A percentile compares a stretch with the other conserved stretches of the same genome.
Conservation (phyloP, 805 yeast species). For the Candida sanyiensis region DNA sequence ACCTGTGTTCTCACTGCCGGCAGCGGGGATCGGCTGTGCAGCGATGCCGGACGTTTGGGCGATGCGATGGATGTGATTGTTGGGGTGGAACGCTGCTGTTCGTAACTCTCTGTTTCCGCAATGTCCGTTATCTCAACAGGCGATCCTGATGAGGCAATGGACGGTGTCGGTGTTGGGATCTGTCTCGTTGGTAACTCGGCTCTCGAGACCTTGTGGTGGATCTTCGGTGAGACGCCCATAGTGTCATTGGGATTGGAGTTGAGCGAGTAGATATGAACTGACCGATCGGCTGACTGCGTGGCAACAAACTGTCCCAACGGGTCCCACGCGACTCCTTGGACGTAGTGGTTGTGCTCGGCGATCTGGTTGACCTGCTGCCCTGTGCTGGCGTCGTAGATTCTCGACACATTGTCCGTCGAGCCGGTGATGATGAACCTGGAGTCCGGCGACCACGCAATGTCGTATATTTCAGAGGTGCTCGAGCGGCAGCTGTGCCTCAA, state of each 20-base stretch:
- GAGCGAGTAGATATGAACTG: constrained; percentile 63
- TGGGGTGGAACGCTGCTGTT: constrained; percentile 17
- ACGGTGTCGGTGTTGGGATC: not conserved
- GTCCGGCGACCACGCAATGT: constrained; percentile 89
- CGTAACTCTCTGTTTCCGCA: not conserved
- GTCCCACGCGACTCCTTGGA: constrained; percentile 97
- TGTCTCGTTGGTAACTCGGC: constrained; percentile 47
- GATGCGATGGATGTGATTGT: constrained; percentile 30
- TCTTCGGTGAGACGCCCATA: constrained; percentile 34
- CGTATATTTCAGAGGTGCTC: constrained; percentile 76
- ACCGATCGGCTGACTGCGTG: constrained; percentile 86
- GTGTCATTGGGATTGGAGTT: constrained; percentile 17
- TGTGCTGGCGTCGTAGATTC: constrained; percentile 54
- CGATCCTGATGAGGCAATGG: not conserved
- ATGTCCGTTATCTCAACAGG: not conserved
- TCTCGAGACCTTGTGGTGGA: constrained; percentile 44
- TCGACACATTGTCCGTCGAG: constrained; percentile 80
- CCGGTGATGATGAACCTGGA: constrained; percentile 75
- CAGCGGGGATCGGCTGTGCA: constrained; percentile 28
- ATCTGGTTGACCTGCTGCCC: constrained; percentile 56
- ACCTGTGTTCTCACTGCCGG: constrained; percentile 38
- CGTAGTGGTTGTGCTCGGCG: constrained; percentile 78
- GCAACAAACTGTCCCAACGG: constrained; percentile 73
- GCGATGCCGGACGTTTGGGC: constrained; percentile 6
- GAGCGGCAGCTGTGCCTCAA: constrained; percentile 53